Base-by-base conservation (phyloP, 352 stramenopile species). In the Pythium rhizo-oryzae region DNA sequence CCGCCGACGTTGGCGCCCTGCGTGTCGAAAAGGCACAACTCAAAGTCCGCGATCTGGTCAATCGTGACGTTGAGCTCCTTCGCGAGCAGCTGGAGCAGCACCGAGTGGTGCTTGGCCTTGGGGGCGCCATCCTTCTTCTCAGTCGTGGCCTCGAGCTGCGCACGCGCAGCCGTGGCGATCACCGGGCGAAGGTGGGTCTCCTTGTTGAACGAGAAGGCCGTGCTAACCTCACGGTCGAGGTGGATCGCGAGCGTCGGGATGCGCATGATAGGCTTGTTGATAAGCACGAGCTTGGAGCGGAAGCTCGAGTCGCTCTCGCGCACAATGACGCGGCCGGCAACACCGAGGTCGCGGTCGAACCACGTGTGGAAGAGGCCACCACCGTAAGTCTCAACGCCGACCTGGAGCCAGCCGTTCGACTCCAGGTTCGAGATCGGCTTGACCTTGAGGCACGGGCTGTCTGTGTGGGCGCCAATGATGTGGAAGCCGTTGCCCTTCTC, bases 241-340 rank as follows among this genome's bases (percentile, higher is more conserved):
- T 99, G 98, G 76, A 99, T 99, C 16, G 97, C 97, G 21, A 99
- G 85, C 72, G 93, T 99, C 12, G 97, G 95, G 73, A 99, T 98
- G 47, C 97, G 89, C 67, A 99, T 81, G 59, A 99, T 94, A 28
- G 97, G 91, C 72, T 91, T 84, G 77, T 98, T 87, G 62, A 99
- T 96, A 28, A 98, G 90, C 66, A 99, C 82, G 43, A 98, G 77
- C 55, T 82, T 87, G 19, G 81, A 86, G 62, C 83, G 75, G 59
- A 92, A 89, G 62, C 75, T 86, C 46, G 75, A 77, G 56, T 95
- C 88, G 65, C 66, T 78, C 55, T 97, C 80, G 46, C 91, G 81
- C 49, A 99, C 83, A 39, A 99, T 88, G 16, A 98, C 94, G 52
- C 94, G 90, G 13, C 97, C 97, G 8, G 92, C 93, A 28, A 99